phyloP scores from a whole-genome alignment of 164 flowering plant species.

The Pachysandra terminalis region DNA sequence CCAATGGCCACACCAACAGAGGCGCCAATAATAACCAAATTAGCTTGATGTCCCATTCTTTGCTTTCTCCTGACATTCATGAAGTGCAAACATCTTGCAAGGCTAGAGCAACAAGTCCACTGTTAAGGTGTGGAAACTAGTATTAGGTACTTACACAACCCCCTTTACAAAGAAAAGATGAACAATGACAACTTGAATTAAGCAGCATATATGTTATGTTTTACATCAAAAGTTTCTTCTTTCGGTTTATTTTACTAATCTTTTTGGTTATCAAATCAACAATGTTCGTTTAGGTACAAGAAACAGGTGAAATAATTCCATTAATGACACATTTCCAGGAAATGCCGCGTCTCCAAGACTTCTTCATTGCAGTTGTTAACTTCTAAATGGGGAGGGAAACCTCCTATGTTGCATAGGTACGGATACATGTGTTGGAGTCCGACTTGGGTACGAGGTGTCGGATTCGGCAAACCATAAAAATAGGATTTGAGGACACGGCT shows the following conservation, averaged over 20 bases:
- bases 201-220: not conserved
- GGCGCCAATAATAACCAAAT: slow-evolving; percentile 67
- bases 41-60: slow-evolving; percentile 52
- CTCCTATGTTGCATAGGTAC: no score
- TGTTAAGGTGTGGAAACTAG: not conserved
- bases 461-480: no score
- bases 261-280: not conserved
- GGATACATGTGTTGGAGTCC: no score
- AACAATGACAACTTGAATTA: not conserved
- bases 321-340: no score
- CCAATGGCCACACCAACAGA: slow-evolving; percentile 77
- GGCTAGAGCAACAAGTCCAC: slow-evolving; percentile 9
- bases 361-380: no score
- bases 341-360: no score
- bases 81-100: slow-evolving; percentile 52
- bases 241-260: no score
- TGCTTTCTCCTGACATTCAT: slow-evolving; percentile 21
- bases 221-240: not conserved
- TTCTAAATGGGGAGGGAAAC: not conserved
- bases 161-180: not conserved
- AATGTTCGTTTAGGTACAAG: no score
- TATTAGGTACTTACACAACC: not conserved
- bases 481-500: no score
- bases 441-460: no score
- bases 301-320: no score